Evolutionary conservation across 2,329 filamentous ascomycete genomes (phyloP), one percentile per base, ranked within the genome.

Genomic region (Talaromyces albobiverticillius): DNA sequence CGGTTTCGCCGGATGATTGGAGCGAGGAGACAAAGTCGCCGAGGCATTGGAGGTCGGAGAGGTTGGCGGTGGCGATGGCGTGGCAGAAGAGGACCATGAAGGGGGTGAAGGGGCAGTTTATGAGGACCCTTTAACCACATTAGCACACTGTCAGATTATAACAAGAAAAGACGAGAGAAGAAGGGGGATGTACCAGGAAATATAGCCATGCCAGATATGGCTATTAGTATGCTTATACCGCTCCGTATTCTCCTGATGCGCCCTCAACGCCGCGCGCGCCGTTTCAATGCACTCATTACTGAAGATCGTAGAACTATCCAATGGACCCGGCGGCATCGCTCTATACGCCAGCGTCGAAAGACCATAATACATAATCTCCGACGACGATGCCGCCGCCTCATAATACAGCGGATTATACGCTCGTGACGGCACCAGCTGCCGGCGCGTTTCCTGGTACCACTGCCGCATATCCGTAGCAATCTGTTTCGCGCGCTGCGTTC

Each of bases 21-120:
- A 84, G 73, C 2, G 79, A 82, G 10, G 69, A 63, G 40, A 79
- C 77, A 59, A 85, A 85, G 3, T 76, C 71, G 20, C 74, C 71
- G 2, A 86, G 71, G 2, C 78, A 73, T 38, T 69, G 61, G 4
- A 86, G 70, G 59, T 85, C 82, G 4, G 64, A 64, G 6, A 71
- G 66, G 25, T 73, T 65, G 3, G 77, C 75, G 0, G 79, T 79
- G 58, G 83, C 80, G 14, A 74, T 69, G 2, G 62, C 63, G 32
- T 73, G 67, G 56, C 70, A 70, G 57, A 74, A 73, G 11, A 73
- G 58, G 3, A 74, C 70, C 16, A 74, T 71, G 51, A 73, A 74
- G 1, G 71, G 71, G 11, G 70, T 73, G 54, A 74, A 74, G 1
- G 71, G 71, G n/a, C 70, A 66, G 59, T 73, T 62, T 13, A 68